A percentile compares a stretch with the other conserved stretches of the same genome.
Conservation (phyloP, 108 stramenopile genomes). For the Nitzschia putrida region DNA sequence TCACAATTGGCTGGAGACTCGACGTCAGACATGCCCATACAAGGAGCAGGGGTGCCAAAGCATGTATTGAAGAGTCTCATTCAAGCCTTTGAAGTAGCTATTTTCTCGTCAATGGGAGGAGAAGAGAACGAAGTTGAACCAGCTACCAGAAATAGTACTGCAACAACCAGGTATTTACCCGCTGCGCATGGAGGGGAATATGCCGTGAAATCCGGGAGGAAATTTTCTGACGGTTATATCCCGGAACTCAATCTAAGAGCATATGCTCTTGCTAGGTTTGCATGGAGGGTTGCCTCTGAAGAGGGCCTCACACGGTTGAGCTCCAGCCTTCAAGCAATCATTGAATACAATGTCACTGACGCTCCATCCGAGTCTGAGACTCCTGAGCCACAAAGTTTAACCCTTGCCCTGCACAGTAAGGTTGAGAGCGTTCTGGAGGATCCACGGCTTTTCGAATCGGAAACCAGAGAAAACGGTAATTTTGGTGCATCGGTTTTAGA, state of each 20-base stretch:
- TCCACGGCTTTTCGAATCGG: conserved; percentile 52
- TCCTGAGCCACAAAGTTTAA: conserved; percentile 29
- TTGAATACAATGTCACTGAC: neutral
- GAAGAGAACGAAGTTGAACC: neutral
- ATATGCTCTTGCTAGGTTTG: conserved; percentile 41
- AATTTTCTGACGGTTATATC: conserved; percentile 31
- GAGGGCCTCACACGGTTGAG: conserved; percentile 39
- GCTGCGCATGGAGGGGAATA: conserved; percentile 2
- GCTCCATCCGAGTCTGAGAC: neutral
- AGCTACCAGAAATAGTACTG: neutral
- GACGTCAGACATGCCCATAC: neutral
- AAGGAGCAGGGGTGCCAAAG: neutral
- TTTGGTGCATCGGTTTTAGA: conserved; percentile 39
- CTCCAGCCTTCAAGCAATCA: conserved; percentile 24
- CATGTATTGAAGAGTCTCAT: neutral
- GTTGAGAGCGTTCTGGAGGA: conserved; percentile 49
- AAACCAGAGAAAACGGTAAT: neutral
- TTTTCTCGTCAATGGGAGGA: neutral
- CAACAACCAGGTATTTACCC: neutral
- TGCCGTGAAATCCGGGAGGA: conserved; percentile 32
- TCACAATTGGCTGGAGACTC: conserved; percentile 14
- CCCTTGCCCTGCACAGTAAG: conserved; percentile 48
- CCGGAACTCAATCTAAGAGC: conserved; percentile 5
- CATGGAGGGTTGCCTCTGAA: conserved; percentile 37
- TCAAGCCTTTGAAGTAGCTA: conserved; percentile 18